phyloP scores from a whole-genome alignment of 148 eudicot genomes.

The Polygonum maritimum region DNA sequence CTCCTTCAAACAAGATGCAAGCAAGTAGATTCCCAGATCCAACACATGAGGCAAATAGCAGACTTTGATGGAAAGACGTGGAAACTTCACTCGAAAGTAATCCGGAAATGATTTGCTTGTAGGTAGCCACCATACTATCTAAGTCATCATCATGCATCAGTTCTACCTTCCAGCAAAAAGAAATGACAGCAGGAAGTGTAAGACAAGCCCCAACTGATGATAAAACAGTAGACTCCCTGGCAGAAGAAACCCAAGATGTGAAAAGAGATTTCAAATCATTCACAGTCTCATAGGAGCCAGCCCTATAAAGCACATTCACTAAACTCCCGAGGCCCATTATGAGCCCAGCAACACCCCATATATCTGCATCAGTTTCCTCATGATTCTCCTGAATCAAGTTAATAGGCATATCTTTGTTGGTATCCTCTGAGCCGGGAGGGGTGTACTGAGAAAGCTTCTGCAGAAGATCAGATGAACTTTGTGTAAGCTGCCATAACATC shows the following conservation, averaged over 20 bases:
- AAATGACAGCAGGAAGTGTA: constrained; percentile 54
- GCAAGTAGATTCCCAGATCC: constrained; percentile 75
- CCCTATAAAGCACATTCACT: constrained; percentile 61
- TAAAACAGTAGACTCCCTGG: constrained; percentile 18
- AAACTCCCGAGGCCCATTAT: constrained; percentile 72
- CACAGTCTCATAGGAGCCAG: constrained; percentile 64
- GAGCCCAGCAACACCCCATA: constrained; percentile 92
- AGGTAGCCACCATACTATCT: constrained; percentile 35
- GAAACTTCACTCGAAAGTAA: constrained; percentile 36
- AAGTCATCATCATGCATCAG: constrained; percentile 53
- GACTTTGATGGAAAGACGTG: constrained; percentile 42
- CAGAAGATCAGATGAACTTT: constrained; percentile 34
- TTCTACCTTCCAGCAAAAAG: constrained; percentile 75
- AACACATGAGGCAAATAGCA: constrained; percentile 72
- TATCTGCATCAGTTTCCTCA: constrained; percentile 56
- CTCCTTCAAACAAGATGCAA: constrained; percentile 58
- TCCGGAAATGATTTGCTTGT: constrained; percentile 52
- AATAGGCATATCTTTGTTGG: constrained; percentile 16
- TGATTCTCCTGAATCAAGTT: constrained; percentile 18
- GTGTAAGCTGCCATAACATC: constrained; percentile 40
- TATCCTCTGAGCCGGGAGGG: constrained; percentile 28
- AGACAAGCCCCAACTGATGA: constrained; percentile 68
- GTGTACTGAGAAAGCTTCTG: constrained; percentile 34
- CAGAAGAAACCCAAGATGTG: constrained; percentile 49
- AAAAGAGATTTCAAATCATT: constrained; percentile 44